phyloP scores from a whole-genome alignment of 371 early-diverging fungal genomes.

The Mortierella polycephala region DNA sequence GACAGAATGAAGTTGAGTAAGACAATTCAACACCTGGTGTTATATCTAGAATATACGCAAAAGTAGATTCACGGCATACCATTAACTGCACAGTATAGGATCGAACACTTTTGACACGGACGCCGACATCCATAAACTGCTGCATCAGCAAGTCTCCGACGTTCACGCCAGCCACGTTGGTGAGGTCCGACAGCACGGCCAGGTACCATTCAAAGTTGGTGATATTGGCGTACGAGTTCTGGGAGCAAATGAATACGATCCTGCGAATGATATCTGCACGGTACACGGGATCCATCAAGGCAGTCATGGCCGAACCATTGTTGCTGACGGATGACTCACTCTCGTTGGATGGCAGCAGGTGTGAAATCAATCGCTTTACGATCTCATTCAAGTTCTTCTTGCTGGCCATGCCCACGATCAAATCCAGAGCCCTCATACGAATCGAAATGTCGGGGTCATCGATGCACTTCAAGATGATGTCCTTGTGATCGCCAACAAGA shows the following conservation, averaged over 20 bases:
- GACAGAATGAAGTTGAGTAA: not conserved
- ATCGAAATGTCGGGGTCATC: conserved; percentile 94
- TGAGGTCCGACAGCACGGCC: conserved; percentile 79
- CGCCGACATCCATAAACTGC: conserved; percentile 90
- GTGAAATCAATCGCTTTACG: conserved; percentile 84
- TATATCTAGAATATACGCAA: not conserved
- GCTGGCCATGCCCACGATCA: conserved; percentile 86
- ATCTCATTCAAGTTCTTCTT: conserved; percentile 82
- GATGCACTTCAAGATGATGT: conserved; percentile 86
- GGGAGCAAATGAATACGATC: conserved; percentile 85
- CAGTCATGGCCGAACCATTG: conserved; percentile 27
- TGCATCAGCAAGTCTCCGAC: conserved; percentile 75
- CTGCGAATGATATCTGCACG: conserved; percentile 82
- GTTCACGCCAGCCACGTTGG: conserved; percentile 76
- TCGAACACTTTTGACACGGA: conserved; percentile 88
- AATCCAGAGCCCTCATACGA: conserved; percentile 86
- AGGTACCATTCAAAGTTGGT: conserved; percentile 98
- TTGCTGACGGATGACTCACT: conserved; percentile 14
- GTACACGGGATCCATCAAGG: conserved; percentile 77
- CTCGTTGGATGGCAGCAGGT: conserved; percentile 71
- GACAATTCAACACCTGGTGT: not conserved
- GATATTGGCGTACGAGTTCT: conserved; percentile 84
- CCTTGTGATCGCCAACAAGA: conserved; percentile 85
- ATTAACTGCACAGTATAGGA: conserved; percentile 80
- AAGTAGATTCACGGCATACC: conserved; percentile 54